phyloP scores from a whole-genome alignment of 169 alveolate species.

The Neospora caninum region DNA sequence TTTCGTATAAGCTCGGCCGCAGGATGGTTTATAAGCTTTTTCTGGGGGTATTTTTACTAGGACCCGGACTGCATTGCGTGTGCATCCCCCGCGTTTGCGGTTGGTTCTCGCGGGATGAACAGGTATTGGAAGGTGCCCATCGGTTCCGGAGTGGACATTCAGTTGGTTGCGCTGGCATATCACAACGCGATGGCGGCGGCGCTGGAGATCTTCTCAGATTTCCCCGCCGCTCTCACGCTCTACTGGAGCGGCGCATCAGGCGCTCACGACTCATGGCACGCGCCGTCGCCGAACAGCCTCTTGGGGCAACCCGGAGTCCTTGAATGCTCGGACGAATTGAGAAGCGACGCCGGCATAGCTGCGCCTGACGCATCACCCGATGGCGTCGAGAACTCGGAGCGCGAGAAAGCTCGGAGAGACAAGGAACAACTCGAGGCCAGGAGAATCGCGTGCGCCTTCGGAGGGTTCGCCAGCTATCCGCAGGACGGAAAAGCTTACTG shows the following conservation, averaged over 20 bases:
- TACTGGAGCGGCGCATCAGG: background rate
- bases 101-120: background rate
- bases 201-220: background rate
- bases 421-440: slow-evolving; percentile 34
- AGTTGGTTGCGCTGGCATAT: slow-evolving; percentile 9
- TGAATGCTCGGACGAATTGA: background rate
- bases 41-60: no score
- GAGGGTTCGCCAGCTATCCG: background rate
- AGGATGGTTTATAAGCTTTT: no score
- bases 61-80: no score
- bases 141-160: background rate
- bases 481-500: background rate
- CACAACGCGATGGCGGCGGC: slow-evolving; percentile 12
- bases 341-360: background rate
- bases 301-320: slow-evolving; percentile 11
- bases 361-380: no score
- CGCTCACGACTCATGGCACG: background rate
- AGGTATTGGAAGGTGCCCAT: slow-evolving; percentile 12
- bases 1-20: no score
- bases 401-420: background rate
- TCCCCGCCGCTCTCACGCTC: slow-evolving; percentile 19
- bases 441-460: slow-evolving; percentile 3
- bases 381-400: background rate
- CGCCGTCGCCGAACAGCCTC: background rate
- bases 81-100: background rate